phyloP scores from a whole-genome alignment of 805 yeast species.

The Metschnikowia rubicola region DNA sequence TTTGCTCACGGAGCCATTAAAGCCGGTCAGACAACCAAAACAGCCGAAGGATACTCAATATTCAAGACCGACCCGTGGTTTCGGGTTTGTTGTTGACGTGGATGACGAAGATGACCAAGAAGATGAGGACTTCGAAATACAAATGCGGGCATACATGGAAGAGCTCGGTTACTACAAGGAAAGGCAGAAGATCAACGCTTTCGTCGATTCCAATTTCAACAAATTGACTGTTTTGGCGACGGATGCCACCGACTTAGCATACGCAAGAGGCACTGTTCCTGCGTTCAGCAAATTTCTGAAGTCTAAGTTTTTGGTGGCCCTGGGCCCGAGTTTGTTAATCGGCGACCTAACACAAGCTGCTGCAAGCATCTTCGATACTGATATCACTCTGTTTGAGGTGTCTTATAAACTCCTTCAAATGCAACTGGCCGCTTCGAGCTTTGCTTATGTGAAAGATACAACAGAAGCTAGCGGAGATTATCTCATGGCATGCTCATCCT shows the following conservation, averaged over 20 bases:
- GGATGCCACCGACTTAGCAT: slow-evolving; percentile 5
- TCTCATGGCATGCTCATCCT: slow-evolving; percentile 17
- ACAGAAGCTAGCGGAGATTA: slow-evolving; percentile 29
- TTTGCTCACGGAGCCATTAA: slow-evolving; percentile 2
- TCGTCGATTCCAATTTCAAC: slow-evolving; percentile 9
- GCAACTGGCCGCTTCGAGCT: slow-evolving; percentile 5
- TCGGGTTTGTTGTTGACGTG: slow-evolving; percentile 12
- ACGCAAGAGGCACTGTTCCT: background rate
- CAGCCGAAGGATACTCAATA: background rate
- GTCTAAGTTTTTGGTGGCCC: slow-evolving; percentile 1
- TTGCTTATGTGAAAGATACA: slow-evolving; percentile 24
- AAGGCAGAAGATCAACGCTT: slow-evolving; percentile 4
- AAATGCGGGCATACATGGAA: slow-evolving; percentile 1
- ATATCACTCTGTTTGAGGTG: slow-evolving; percentile 1
- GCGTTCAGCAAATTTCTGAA: background rate
- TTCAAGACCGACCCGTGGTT: slow-evolving; percentile 12
- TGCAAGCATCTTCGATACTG: background rate
- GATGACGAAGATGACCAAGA: slow-evolving; percentile 4
- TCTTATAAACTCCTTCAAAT: slow-evolving; percentile 4
- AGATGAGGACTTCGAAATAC: background rate
- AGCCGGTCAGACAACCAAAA: slow-evolving; percentile 3
- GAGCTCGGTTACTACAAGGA: slow-evolving; percentile 3
- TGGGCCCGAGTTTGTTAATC: slow-evolving; percentile 2
- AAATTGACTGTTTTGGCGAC: slow-evolving; percentile 10
- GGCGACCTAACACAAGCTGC: slow-evolving; percentile 5